Evolutionary conservation across 768 basidiomycete species (phyloP).

Genomic region (Leucocoprinus sp.): DNA sequence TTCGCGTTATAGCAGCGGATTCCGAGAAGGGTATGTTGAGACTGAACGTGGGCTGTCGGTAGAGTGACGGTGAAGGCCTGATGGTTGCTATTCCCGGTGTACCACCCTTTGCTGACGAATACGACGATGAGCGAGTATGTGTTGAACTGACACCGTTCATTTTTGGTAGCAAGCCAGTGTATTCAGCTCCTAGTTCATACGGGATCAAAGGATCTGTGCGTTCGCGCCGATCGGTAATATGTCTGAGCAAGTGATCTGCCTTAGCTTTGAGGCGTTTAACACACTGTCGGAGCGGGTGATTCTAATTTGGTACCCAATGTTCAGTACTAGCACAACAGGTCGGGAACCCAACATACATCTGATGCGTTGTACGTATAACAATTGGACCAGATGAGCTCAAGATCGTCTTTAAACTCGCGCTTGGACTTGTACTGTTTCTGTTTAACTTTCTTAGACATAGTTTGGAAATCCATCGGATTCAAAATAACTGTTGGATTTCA

Average conservation of each 20-base stretch:
- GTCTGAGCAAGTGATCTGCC: slow-evolving; percentile 77
- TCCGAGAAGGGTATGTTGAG: slow-evolving; percentile 52
- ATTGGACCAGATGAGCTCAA: slow-evolving; percentile 96
- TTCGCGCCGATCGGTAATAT: slow-evolving; percentile 86
- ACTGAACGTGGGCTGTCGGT: slow-evolving; percentile 8
- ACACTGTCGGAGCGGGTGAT: slow-evolving; percentile 80
- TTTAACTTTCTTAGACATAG: slow-evolving; percentile 92
- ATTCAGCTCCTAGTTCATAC: slow-evolving; percentile 26
- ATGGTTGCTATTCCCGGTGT: slow-evolving; percentile 23
- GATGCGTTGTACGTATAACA: slow-evolving; percentile 88
- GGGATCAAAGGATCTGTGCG: slow-evolving; percentile 66
- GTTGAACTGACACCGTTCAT: slow-evolving; percentile 34
- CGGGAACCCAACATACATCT: slow-evolving; percentile 56
- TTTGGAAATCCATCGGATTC: slow-evolving; percentile 92
- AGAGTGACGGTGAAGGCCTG: slow-evolving; percentile 19
- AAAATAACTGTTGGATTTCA: slow-evolving; percentile 59
- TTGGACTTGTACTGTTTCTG: slow-evolving; percentile 88
- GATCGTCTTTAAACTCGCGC: slow-evolving; percentile 85
- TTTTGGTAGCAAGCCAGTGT: slow-evolving; percentile 24
- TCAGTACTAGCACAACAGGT: neutral
- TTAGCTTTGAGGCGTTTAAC: slow-evolving; percentile 77
- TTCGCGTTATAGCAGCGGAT: slow-evolving; percentile 59
- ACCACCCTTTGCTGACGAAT: slow-evolving; percentile 19
- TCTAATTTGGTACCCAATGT: slow-evolving; percentile 32
- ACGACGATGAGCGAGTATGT: slow-evolving; percentile 32